Base-by-base conservation (phyloP, 192 early-diverging fungal genomes). In the Backusella morwellensis region DNA sequence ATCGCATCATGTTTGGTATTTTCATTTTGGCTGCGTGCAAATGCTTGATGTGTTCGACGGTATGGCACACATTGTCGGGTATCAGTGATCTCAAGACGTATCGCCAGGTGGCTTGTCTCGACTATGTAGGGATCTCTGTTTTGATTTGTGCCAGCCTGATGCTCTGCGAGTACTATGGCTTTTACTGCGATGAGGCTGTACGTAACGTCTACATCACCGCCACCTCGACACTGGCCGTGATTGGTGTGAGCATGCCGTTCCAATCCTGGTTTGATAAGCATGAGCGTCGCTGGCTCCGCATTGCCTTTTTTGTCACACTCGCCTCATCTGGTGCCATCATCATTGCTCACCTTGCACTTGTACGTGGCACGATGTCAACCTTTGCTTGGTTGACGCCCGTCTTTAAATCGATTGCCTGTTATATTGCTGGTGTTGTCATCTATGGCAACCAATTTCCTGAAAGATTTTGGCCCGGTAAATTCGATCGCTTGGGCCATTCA, bases 381-480 rank as follows among this genome's bases (percentile, higher is more conserved):
- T 74, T 80, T 66, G 70, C 73, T 47, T 91, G 84, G 78, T 71
- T 90, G 4, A 69, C 77, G 1, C 89, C 90, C 2, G 78, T 91
- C n/a, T 76, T 84, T 47, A 84, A 85, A 42, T 90, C 88, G 0
- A 69, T 90, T 5, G 11, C 76, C 1, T 86, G 85, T 14, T 91
- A 91, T 75, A n/a, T 87, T 17, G 73, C 80, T 0, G 90, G 90
- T 8, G 85, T 89, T 15, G 70, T 87, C 73, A 82, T 90, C 42
- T 90, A 91, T 76, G 90, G 85, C 23, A 85, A 87, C 69, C 85
- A 88, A 23, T 82, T 87, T 50, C 90, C 90, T 21, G 90, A 91
- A 76, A 77, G 81, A 47, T 80, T 83, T 23, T 89, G 84, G 72
- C 90, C 90, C 0, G 90, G 90, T 7, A 74, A 83, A 67, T 90